A percentile compares a stretch with the other conserved stretches of the same genome.
Conservation (phyloP, 169 alveolate genomes). For the Amoebophrya sp. region DNA sequence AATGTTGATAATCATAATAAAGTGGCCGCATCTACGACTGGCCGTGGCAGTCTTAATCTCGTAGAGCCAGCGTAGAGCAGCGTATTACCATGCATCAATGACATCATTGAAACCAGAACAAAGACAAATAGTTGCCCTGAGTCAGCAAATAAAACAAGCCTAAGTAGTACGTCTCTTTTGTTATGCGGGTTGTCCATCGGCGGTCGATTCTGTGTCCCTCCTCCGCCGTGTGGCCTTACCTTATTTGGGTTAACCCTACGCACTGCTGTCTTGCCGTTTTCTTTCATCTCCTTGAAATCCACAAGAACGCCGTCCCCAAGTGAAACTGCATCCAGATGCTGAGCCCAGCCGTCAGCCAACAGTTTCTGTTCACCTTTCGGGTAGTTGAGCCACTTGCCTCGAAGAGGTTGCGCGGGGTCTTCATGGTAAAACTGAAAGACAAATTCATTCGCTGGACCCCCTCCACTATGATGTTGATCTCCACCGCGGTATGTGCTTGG, state of each 20-base stretch:
- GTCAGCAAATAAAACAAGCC: too few relatives aligned
- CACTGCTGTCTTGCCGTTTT: background rate
- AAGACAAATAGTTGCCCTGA: too few relatives aligned
- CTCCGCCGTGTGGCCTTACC: background rate
- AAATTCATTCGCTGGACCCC: too few relatives aligned
- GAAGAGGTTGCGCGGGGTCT: too few relatives aligned
- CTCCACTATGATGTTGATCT: too few relatives aligned
- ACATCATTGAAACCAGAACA: too few relatives aligned
- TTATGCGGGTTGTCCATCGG: background rate
- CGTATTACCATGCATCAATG: too few relatives aligned
- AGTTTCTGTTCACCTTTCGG: background rate
- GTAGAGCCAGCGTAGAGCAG: too few relatives aligned
- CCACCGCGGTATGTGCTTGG: too few relatives aligned
- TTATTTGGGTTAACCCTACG: background rate
- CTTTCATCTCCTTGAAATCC: background rate
- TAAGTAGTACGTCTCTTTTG: background rate
- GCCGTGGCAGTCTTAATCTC: too few relatives aligned
- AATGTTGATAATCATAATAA: too few relatives aligned
- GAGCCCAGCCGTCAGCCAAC: background rate
- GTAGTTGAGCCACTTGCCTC: conserved; percentile 1
- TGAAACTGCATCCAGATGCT: background rate
- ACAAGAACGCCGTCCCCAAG: background rate
- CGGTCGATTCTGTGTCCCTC: background rate
- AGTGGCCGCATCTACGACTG: too few relatives aligned
- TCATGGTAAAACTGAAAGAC: background rate